Percentiles rank a stretch among this genome's conserved stretches.
phyloP scores from a whole-genome alignment of 225 moss, liverwort and hornwort species.

The Pseudoscleropodium purum region DNA sequence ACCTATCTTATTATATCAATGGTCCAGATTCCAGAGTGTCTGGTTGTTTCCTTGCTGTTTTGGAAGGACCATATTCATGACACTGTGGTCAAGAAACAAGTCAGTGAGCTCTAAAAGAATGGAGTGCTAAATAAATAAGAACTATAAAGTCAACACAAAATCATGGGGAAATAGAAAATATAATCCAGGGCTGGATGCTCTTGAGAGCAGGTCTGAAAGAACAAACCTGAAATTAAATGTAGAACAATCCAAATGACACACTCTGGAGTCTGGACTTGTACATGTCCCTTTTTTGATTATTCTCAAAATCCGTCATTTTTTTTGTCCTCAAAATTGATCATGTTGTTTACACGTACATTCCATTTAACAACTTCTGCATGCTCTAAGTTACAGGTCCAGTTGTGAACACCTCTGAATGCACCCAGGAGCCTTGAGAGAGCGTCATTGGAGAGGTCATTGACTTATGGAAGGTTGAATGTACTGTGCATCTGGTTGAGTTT shows the following conservation, averaged over 20 bases:
- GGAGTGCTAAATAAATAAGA: too few species aligned
- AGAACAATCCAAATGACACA: background rate
- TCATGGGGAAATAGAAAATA: background rate
- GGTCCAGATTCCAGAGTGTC: background rate
- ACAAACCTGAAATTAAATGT: background rate
- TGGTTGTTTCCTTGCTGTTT: background rate
- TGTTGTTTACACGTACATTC: background rate
- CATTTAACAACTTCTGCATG: background rate
- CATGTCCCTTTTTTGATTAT: too few species aligned
- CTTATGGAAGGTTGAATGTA: too few species aligned
- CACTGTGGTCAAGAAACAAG: background rate
- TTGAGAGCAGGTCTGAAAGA: background rate
- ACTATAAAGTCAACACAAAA: background rate
- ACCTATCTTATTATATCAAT: too few species aligned
- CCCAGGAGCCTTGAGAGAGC: background rate
- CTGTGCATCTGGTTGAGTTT: background rate
- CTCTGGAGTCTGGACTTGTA: background rate
- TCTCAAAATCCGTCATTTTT: too few species aligned
- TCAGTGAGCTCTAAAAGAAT: background rate
- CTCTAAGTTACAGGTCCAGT: background rate
- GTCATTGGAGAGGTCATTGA: background rate
- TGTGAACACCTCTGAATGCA: background rate
- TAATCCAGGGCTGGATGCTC: background rate
- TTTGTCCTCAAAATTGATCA: background rate
- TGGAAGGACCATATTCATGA: rapidly evolving